Evolutionary conservation across 805 yeast genomes (phyloP).

Genomic region (Starmerella floricola): DNA sequence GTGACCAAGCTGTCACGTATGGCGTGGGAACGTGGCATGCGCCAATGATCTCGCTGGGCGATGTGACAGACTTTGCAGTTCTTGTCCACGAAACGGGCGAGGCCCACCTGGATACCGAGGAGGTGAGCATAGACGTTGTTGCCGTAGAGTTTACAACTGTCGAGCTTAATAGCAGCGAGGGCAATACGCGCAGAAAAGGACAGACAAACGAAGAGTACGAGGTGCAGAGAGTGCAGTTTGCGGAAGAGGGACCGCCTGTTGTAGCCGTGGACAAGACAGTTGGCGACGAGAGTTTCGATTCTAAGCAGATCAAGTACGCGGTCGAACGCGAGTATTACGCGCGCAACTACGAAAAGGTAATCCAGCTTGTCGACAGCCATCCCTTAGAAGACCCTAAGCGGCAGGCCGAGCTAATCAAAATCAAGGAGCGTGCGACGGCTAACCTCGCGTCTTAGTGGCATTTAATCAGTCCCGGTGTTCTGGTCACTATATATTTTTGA

Average conservation of each 20-base stretch:
- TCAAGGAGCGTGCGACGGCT: constrained; percentile 34
- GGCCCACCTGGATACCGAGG: constrained; percentile 69
- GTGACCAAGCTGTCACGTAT: constrained; percentile 83
- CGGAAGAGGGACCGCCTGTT: constrained; percentile 41
- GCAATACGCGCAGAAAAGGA: constrained; percentile 41
- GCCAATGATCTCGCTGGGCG: constrained; percentile 79
- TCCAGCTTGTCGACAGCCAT: constrained; percentile 32
- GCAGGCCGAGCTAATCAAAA: constrained; percentile 33
- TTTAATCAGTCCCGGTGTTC: too few species aligned
- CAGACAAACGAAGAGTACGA: constrained; percentile 56
- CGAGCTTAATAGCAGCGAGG: constrained; percentile 18
- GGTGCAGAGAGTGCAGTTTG: constrained; percentile 41
- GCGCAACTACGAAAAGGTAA: constrained; percentile 42
- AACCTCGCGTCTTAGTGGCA: constrained; percentile 28
- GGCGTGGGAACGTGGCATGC: constrained; percentile 87
- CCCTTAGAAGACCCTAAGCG: constrained; percentile 32
- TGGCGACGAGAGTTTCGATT: constrained; percentile 13
- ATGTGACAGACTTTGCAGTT: constrained; percentile 71
- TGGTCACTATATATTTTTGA: too few species aligned
- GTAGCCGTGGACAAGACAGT: constrained; percentile 6
- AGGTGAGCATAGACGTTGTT: constrained; percentile 51
- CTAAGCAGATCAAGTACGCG: constrained; percentile 41
- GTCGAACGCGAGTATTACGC: constrained; percentile 52
- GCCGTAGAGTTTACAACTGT: constrained; percentile 15
- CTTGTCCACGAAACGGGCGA: constrained; percentile 74